These are phyloP conservation scores for Capsicum baccatum DNA, from an alignment of 257 asterid species.

Conservation along the genomic window DNA sequence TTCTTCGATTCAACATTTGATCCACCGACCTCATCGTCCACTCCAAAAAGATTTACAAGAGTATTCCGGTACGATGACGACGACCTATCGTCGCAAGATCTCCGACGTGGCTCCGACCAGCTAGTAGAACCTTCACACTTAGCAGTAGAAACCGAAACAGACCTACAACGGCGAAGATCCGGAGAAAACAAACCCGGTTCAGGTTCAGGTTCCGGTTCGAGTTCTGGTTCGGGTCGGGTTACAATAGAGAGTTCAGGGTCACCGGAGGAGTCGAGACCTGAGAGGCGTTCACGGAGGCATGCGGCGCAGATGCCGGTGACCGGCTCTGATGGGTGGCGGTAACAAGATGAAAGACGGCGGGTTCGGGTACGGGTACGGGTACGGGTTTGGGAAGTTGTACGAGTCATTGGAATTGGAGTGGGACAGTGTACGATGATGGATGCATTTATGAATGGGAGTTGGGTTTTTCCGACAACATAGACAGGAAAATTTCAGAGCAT, in stretches of 20 bases:
- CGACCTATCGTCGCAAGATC: conserved; percentile 73
- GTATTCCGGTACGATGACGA: conserved; percentile 42
- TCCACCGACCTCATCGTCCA: conserved; percentile 58
- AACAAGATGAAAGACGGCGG: conserved; percentile 73
- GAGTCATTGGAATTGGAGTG: conserved; percentile 49
- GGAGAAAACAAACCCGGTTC: conserved; percentile 33
- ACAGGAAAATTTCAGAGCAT: conserved; percentile 38
- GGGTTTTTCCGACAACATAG: conserved; percentile 18
- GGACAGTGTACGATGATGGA: neutral
- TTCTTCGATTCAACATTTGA: conserved; percentile 76
- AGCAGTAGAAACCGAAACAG: conserved; percentile 67
- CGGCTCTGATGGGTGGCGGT: conserved; percentile 85
- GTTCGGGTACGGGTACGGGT: conserved; percentile 52
- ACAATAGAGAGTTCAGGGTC: conserved; percentile 30
- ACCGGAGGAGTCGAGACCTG: conserved; percentile 60
- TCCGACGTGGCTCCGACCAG: conserved; percentile 71
- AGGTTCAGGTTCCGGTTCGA: too few species aligned
- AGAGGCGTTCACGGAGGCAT: conserved; percentile 93
- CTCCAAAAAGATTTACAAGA: conserved; percentile 64
- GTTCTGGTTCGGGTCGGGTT: too few species aligned
- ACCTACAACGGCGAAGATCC: conserved; percentile 81
- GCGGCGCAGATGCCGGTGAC: conserved; percentile 91
- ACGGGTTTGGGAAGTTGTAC: conserved; percentile 58
- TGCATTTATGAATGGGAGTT: conserved; percentile 26
- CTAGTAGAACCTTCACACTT: conserved; percentile 54